phyloP scores from a whole-genome alignment of 495 filamentous ascomycete genomes.

The Penicillium pulvis region DNA sequence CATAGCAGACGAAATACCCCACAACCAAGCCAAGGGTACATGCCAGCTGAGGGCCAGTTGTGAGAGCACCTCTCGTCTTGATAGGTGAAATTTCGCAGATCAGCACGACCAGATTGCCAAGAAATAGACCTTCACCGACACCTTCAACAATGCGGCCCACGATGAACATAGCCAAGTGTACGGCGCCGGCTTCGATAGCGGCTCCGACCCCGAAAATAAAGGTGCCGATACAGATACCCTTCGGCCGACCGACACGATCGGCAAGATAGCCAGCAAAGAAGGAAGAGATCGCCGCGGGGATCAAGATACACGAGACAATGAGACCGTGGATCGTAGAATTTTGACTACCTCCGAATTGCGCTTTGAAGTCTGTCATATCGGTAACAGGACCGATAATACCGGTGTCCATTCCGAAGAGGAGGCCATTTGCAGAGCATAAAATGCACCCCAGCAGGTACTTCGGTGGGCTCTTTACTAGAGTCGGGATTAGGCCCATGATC shows the following conservation, averaged over 20 bases:
- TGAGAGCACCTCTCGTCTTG: slow-evolving; percentile 51
- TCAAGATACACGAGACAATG: slow-evolving; percentile 63
- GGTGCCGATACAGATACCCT: slow-evolving; percentile 53
- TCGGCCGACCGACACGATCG: slow-evolving; percentile 57
- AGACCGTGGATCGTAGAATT: slow-evolving; percentile 60
- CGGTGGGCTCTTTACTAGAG: slow-evolving; percentile 14
- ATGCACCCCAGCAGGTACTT: slow-evolving; percentile 27
- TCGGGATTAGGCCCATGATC: neutral
- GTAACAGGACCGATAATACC: slow-evolving; percentile 66
- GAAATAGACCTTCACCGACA: slow-evolving; percentile 60
- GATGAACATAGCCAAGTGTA: slow-evolving; percentile 55
- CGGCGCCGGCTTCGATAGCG: slow-evolving; percentile 49
- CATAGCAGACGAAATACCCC: slow-evolving; percentile 68
- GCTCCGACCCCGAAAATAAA: slow-evolving; percentile 59
- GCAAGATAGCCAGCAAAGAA: slow-evolving; percentile 65
- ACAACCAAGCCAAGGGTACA: slow-evolving; percentile 52
- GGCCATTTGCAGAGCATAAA: slow-evolving; percentile 25
- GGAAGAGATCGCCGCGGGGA: slow-evolving; percentile 62
- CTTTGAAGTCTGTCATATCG: slow-evolving; percentile 57
- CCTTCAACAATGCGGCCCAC: slow-evolving; percentile 57
- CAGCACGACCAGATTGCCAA: slow-evolving; percentile 58
- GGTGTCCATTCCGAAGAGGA: slow-evolving; percentile 54
- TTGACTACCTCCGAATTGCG: slow-evolving; percentile 51
- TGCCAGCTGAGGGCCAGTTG: slow-evolving; percentile 57
- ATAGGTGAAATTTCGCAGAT: slow-evolving; percentile 65